A percentile compares a stretch with the other conserved stretches of the same genome.
These are phyloP conservation scores for Phytophthora multivora DNA, from an alignment of 352 stramenopile species.

Conservation along the genomic window DNA sequence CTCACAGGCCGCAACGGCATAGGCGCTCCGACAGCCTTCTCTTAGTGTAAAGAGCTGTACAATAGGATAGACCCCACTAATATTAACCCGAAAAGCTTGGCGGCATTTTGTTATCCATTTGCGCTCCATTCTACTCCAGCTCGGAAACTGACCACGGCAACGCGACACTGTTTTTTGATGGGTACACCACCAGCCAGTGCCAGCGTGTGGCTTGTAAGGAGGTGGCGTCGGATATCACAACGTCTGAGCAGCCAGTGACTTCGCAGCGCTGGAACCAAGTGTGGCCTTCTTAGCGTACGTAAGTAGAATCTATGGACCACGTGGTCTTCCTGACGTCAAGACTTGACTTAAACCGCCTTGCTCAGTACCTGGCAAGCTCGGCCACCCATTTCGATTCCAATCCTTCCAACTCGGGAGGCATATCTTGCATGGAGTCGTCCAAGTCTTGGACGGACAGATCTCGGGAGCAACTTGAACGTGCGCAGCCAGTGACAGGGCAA, in stretches of 20 bases:
- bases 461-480: constrained; percentile 17
- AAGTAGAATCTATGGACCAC: too few relatives aligned
- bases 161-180: constrained; percentile 8
- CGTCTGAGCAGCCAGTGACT: neutral
- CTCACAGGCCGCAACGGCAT: constrained; percentile 22
- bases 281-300: neutral
- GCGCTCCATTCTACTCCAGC: neutral
- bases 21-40: constrained; percentile 29
- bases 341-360: constrained; percentile 1
- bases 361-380: neutral
- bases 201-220: neutral
- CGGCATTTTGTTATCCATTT: constrained; percentile 19
- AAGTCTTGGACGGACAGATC: constrained; percentile 18
- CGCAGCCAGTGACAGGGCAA: neutral
- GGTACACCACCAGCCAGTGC: constrained; percentile 15
- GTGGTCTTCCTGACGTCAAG: neutral
- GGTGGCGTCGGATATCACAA: constrained; percentile 2
- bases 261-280: constrained; percentile 1
- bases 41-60: constrained; percentile 53
- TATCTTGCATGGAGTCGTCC: neutral
- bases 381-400: constrained; percentile 8
- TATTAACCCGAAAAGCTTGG: constrained; percentile 38
- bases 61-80: constrained; percentile 60
- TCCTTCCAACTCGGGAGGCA: too few relatives aligned
- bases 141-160: neutral